These are phyloP conservation scores for Elsinoe australis DNA, from an alignment of 2,329 filamentous ascomycete species.

Conservation along the genomic window DNA sequence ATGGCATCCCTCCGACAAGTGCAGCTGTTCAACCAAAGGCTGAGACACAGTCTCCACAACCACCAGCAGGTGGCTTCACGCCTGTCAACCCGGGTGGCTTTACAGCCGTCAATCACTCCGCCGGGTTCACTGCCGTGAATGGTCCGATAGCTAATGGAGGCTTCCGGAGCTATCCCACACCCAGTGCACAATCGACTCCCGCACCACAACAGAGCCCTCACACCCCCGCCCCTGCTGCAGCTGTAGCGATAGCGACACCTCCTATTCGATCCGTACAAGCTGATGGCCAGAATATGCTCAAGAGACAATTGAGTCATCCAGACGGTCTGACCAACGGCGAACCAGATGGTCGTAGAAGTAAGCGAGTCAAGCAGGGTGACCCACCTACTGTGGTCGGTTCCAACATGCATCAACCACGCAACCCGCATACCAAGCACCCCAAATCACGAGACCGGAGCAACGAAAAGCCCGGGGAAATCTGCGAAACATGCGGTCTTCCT, in stretches of 20 bases:
- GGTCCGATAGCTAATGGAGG: constrained; percentile 34
- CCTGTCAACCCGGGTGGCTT: constrained; percentile 61
- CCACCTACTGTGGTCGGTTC: constrained; percentile 85
- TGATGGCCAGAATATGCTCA: constrained; percentile 42
- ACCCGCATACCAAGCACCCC: constrained; percentile 61
- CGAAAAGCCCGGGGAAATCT: constrained; percentile 57
- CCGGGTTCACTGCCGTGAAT: constrained; percentile 55
- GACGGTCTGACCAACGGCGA: constrained; percentile 56
- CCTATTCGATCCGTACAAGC: constrained; percentile 48
- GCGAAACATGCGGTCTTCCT: constrained; percentile 76
- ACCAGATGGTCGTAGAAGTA: constrained; percentile 62
- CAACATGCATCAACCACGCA: constrained; percentile 90
- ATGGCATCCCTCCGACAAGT: constrained; percentile 3
- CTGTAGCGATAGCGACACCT: constrained; percentile 57
- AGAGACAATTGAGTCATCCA: constrained; percentile 58
- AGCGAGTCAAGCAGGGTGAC: constrained; percentile 74
- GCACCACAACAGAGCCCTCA: constrained; percentile 50
- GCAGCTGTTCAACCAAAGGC: constrained; percentile 23
- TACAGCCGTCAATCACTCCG: constrained; percentile 55
- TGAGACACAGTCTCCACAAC: constrained; percentile 36
- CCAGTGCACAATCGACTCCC: constrained; percentile 52
- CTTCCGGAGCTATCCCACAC: constrained; percentile 45
- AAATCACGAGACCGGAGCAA: constrained; percentile 49
- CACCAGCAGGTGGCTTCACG: constrained; percentile 55
- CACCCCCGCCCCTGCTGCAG: constrained; percentile 29